Evolutionary conservation across 2,329 filamentous ascomycete species (phyloP), one percentile per base, ranked within the genome.

Genomic region (Diaporthe destruens): DNA sequence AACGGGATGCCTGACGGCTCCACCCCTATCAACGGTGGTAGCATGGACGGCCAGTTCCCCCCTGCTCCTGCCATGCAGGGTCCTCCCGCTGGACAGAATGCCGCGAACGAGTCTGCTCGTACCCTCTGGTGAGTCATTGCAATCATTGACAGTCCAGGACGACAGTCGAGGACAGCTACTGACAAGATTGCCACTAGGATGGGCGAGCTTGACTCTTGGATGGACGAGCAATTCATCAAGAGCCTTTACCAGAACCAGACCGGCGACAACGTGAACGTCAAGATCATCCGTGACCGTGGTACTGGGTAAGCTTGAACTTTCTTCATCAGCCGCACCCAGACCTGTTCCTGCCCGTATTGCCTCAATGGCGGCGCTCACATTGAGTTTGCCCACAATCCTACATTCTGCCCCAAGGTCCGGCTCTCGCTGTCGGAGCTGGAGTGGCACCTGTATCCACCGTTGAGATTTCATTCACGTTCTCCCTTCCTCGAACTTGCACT

Each of bases 211-310:
- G 96, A 98, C 84, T 94, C 95, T 36, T 99, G 96, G 96, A 98
- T 99, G 85, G 96, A 99, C 79, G 96, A 99, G 87, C 97, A 96
- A 85, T 99, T 98, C 83, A 94, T 99, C 80, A 95, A 97, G 84
- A 96, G 93, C 78, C 91, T 98, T 57, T 98, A 94, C 89, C 81
- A 87, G 76, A 97, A 94, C 80, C 91, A 95, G 79, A 93, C 98
- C 86, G 95, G 93, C 77, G 96, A 98, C 84, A 91, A 91, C 76
- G 96, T 99, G 79, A 98, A 98, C 79, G 96, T 99, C 78, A 99
- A 99, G 90, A 98, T 99, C 89, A 99, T 99, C 80, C 94, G 96
- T 77, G 96, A 99, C 87, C 98, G 98, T 85, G 98, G 98, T 84
- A 98, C 96, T 81, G 96, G 96, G 95, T 98, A 84, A 71, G 86